phyloP scores from a whole-genome alignment of 768 basidiomycete genomes.

The Tricholoma furcatifolium region DNA sequence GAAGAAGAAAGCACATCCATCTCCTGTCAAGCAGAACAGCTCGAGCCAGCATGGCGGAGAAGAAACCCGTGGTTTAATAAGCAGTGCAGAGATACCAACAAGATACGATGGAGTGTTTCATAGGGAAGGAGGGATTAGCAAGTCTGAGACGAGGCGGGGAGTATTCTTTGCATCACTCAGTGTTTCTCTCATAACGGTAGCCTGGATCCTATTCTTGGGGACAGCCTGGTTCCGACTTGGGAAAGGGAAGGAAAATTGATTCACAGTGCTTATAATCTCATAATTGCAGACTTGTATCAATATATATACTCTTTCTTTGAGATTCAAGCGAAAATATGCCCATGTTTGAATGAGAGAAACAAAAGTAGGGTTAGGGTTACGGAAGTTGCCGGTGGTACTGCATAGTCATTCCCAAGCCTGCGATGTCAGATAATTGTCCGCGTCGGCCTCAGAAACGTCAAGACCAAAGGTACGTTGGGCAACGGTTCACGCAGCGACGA shows the following conservation, averaged over 20 bases:
- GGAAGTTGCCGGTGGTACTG: constrained; percentile 37
- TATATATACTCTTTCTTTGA: no score
- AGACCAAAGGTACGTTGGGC: constrained; percentile 34
- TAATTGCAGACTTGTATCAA: no score
- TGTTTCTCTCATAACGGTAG: constrained; percentile 40
- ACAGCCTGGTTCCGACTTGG: constrained; percentile 61
- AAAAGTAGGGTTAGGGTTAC: constrained; percentile 14
- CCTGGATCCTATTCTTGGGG: constrained; percentile 65
- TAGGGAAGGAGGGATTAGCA: constrained; percentile 19
- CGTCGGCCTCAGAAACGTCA: constrained; percentile 36
- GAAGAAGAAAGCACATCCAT: constrained; percentile 32
- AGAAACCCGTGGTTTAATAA: constrained; percentile 11
- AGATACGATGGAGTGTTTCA: constrained; percentile 21
- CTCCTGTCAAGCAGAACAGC: constrained; percentile 9
- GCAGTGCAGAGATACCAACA: constrained; percentile 12
- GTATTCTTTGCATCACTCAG: constrained; percentile 45
- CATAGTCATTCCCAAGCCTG: constrained; percentile 36
- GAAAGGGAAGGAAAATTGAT: constrained; percentile 6
- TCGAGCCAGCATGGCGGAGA: not conserved
- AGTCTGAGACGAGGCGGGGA: constrained; percentile 45
- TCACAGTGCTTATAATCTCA: not conserved
- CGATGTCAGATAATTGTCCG: constrained; percentile 18
- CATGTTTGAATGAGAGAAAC: not conserved
- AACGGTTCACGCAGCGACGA: not conserved
- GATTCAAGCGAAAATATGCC: no score